phyloP scores from a whole-genome alignment of 2,329 filamentous ascomycete genomes.

The Fusarium sp. region DNA sequence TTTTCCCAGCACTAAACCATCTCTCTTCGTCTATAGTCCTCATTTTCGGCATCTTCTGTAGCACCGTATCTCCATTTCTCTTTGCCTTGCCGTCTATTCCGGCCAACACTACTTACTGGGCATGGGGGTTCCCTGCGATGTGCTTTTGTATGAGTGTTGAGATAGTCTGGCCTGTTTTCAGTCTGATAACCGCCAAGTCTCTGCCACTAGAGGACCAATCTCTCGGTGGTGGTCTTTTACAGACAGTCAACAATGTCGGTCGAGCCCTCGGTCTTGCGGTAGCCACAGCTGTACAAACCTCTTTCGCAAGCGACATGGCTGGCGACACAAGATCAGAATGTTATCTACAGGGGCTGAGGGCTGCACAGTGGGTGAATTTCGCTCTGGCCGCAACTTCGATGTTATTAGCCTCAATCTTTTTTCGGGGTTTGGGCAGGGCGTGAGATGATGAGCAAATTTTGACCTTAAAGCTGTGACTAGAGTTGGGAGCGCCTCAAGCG shows the following conservation, averaged over 20 bases:
- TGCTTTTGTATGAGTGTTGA: neutral
- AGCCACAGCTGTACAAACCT: neutral
- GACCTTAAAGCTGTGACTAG: no score
- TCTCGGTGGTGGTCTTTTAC: neutral
- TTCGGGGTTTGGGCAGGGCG: no score
- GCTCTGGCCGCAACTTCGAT: no score
- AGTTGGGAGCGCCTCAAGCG: no score
- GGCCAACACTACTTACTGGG: neutral
- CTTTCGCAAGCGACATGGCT: no score
- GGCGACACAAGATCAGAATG: no score
- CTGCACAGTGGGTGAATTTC: no score
- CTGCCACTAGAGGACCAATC: neutral
- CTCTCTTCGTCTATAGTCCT: neutral
- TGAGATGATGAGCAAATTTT: no score
- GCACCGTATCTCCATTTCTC: neutral
- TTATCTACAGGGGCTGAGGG: no score
- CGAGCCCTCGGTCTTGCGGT: neutral
- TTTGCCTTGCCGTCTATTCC: neutral
- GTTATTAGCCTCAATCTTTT: no score
- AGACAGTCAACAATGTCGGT: neutral
- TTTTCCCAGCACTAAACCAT: neutral
- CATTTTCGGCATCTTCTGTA: neutral
- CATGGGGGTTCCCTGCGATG: neutral
- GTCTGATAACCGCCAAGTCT: neutral
- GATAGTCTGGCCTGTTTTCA: neutral